Conservation (phyloP, 2,329 filamentous ascomycete species). For the Xylariaceae sp. region DNA sequence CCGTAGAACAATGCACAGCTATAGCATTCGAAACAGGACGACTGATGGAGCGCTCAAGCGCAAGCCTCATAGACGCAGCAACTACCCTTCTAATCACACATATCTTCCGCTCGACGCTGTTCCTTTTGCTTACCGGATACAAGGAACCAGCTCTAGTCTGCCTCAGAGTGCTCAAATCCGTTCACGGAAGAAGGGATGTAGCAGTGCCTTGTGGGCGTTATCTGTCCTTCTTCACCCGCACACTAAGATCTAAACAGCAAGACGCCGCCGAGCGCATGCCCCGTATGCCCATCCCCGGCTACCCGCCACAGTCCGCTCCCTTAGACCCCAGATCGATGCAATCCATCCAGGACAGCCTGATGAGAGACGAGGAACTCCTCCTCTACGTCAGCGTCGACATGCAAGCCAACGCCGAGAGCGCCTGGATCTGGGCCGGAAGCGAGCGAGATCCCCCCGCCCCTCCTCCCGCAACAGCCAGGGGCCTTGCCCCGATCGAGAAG, state of each 20-base stretch:
- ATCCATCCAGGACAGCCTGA: constrained; percentile 35
- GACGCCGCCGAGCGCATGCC: constrained; percentile 38
- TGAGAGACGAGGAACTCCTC: constrained; percentile 78
- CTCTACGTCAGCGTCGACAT: constrained; percentile 82
- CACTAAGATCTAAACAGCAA: constrained; percentile 52
- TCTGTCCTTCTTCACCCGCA: constrained; percentile 71
- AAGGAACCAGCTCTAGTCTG: constrained; percentile 69
- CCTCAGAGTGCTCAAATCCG: constrained; percentile 63
- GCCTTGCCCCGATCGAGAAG: constrained; percentile 42
- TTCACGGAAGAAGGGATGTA: constrained; percentile 66
- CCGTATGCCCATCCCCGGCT: constrained; percentile 25
- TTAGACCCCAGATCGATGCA: constrained; percentile 26
- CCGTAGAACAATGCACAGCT: constrained; percentile 70
- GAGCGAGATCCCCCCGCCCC: constrained; percentile 41
- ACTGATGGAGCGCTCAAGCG: constrained; percentile 62
- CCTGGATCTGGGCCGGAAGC: constrained; percentile 75
- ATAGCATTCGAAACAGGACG: constrained; percentile 74
- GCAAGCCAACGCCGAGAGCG: constrained; percentile 69
- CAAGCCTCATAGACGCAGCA: constrained; percentile 59
- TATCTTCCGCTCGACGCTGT: constrained; percentile 78
- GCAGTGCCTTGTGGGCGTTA: constrained; percentile 77
- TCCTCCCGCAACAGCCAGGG: constrained; percentile 30
- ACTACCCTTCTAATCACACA: constrained; percentile 75
- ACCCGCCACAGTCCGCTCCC: constrained; percentile 22
- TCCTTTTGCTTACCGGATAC: constrained; percentile 70